Conservation (phyloP, 345 rosid species). For the Acer negundo region DNA sequence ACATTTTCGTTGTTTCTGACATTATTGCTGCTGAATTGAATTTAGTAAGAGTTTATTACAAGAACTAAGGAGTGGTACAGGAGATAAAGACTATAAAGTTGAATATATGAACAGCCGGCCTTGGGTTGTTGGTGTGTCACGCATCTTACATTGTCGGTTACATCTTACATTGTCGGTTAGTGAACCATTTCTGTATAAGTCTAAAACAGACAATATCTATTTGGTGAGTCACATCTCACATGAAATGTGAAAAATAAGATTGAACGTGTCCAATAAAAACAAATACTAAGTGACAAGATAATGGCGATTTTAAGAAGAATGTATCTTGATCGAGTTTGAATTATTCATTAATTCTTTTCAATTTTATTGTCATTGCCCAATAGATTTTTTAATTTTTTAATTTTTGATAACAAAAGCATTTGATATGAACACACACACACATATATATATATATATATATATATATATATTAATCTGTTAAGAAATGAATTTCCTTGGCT, state of each 20-base stretch:
- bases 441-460: too few species aligned
- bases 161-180: too few species aligned
- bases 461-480: too few species aligned
- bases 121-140: neutral
- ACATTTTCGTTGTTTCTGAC: constrained; percentile 21
- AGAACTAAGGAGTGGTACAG: neutral
- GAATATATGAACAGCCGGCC: neutral
- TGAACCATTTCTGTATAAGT: too few species aligned
- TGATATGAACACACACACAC: too few species aligned
- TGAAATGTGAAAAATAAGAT: neutral
- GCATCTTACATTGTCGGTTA: too few species aligned
- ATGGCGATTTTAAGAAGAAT: neutral
- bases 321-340: neutral
- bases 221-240: neutral
- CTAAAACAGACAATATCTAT: too few species aligned
- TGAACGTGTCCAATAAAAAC: neutral
- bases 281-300: neutral
- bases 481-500: neutral
- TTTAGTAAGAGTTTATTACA: neutral
- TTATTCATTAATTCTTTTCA: neutral
- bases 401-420: too few species aligned
- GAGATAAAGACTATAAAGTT: neutral
- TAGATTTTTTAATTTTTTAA: too few species aligned
- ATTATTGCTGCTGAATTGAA: constrained; percentile 29
- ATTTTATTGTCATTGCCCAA: neutral